phyloP scores from a whole-genome alignment of 495 filamentous ascomycete species.

The Thozetella sp. region DNA sequence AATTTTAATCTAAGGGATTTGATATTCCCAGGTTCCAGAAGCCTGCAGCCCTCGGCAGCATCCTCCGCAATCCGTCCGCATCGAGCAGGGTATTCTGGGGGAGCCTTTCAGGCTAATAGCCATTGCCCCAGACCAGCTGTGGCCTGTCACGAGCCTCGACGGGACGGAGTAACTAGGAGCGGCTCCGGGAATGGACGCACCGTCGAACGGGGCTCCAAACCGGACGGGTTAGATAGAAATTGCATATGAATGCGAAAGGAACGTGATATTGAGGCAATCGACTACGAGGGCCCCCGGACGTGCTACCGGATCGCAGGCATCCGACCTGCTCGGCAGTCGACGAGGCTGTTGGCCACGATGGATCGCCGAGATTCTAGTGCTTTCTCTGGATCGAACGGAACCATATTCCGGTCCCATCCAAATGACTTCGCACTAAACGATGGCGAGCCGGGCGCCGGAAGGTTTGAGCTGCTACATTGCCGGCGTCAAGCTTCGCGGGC shows the following conservation, averaged over 20 bases:
- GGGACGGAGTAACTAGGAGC: not conserved
- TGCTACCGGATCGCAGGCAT: conserved; percentile 1
- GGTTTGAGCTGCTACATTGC: too few relatives aligned
- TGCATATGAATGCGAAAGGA: conserved; percentile 5
- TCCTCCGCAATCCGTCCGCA: conserved; percentile 17
- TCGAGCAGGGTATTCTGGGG: conserved; percentile 14
- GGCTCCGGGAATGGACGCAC: not conserved
- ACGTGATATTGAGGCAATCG: conserved; percentile 1
- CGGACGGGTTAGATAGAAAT: conserved; percentile 13
- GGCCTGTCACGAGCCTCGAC: not conserved
- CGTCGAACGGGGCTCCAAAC: conserved; percentile 5
- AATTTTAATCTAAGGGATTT: conserved; percentile 3
- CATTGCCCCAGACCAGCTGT: not conserved
- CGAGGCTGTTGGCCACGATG: not conserved
- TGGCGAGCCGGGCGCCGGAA: not conserved
- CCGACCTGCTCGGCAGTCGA: not conserved
- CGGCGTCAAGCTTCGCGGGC: too few relatives aligned
- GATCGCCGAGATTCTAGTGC: not conserved
- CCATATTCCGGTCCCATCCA: not conserved
- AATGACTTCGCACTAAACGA: not conserved
- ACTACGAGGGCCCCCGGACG: not conserved
- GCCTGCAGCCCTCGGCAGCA: conserved; percentile 7
- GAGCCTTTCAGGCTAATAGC: conserved; percentile 25
- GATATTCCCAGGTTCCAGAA: not conserved
- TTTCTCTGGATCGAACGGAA: not conserved